phyloP scores from a whole-genome alignment of 495 filamentous ascomycete species.

The Gamarada debralockiae region DNA sequence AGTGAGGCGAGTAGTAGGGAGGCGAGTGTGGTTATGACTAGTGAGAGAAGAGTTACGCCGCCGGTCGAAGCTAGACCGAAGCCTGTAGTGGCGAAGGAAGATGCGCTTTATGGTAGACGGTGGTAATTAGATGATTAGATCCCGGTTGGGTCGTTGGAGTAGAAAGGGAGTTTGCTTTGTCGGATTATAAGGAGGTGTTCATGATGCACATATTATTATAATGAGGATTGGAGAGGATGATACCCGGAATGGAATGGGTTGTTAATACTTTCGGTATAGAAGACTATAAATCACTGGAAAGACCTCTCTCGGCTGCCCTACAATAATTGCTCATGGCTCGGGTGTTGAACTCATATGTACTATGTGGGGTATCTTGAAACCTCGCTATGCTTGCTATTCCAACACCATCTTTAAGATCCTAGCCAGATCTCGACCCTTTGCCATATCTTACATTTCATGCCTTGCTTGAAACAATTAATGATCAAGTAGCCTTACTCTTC shows the following conservation, averaged over 20 bases:
- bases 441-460: not conserved
- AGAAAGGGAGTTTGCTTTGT: not conserved
- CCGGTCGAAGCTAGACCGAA: not conserved
- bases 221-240: not conserved
- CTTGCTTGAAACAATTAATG: too few species aligned
- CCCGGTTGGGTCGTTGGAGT: not conserved
- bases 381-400: not conserved
- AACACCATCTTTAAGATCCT: not conserved
- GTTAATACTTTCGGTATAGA: too few species aligned
- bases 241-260: too few species aligned
- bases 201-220: not conserved
- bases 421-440: not conserved
- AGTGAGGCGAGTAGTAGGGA: constrained; percentile 9
- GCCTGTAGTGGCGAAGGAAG: constrained; percentile 10
- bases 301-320: too few species aligned
- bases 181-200: too few species aligned
- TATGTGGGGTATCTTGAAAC: constrained; percentile 3
- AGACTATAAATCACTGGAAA: too few species aligned
- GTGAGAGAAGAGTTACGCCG: constrained; percentile 8
- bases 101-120: constrained; percentile 23
- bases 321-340: too few species aligned
- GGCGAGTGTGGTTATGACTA: not conserved
- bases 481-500: too few species aligned
- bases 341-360: too few species aligned
- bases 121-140: constrained; percentile 14